Evolutionary conservation across 1,284 basidiomycete species (phyloP).

Genomic region (Naganishia sp.): DNA sequence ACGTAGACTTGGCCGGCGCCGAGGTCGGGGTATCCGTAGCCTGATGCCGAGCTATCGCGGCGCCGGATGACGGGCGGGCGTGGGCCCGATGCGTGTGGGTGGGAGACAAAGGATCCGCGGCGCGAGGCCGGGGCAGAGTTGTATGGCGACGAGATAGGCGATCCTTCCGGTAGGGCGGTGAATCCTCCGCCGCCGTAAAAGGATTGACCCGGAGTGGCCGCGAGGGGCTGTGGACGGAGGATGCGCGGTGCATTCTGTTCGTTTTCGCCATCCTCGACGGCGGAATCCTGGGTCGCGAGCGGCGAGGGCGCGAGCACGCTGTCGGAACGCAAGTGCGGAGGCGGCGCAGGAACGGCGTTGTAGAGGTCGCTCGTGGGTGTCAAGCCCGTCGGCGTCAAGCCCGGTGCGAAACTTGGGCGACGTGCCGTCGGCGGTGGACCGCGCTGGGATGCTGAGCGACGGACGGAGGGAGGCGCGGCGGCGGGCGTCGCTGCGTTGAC

Average conservation of each 20-base stretch:
- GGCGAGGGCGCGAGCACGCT: not conserved
- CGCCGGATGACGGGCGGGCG: conserved; percentile 30
- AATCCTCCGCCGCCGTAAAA: conserved; percentile 16
- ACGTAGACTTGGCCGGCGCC: conserved; percentile 13
- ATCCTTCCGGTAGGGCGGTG: conserved; percentile 8
- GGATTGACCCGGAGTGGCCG: conserved; percentile 4
- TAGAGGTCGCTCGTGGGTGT: conserved; percentile 15
- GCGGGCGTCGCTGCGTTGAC: not conserved
- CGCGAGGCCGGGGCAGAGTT: conserved; percentile 22
- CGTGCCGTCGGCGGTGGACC: not conserved
- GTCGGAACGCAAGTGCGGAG: conserved; percentile 8
- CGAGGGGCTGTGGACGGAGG: conserved; percentile 10
- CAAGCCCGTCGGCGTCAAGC: not conserved
- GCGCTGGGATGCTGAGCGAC: conserved; percentile 18
- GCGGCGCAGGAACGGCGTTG: conserved; percentile 13
- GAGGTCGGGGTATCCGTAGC: not conserved
- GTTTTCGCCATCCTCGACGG: not conserved
- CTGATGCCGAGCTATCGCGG: conserved; percentile 23
- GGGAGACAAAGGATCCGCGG: conserved; percentile 20
- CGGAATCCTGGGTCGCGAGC: not conserved
- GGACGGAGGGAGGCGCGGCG: not conserved
- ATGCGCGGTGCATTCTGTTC: not conserved
- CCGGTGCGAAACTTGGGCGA: not conserved
- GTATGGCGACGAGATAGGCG: conserved; percentile 17
- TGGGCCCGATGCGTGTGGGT: conserved; percentile 29